Conservation (phyloP, 2,329 filamentous ascomycete genomes). For the Cadophora sp. region DNA sequence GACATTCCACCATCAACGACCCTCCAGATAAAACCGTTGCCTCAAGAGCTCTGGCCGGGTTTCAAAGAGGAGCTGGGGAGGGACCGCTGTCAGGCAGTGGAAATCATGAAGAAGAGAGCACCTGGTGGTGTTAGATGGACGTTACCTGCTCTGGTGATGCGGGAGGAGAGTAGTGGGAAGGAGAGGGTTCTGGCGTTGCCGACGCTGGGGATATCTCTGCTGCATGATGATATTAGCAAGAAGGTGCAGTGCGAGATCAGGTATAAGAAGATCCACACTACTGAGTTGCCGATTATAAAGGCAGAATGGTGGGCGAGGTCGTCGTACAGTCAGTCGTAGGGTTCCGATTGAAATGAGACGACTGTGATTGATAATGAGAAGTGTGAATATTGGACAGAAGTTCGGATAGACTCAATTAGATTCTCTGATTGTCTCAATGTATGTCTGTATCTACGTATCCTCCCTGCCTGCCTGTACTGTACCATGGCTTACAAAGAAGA, state of each 20-base stretch:
- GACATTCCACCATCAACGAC: not conserved
- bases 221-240: not conserved
- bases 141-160: slow-evolving; percentile 39
- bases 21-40: slow-evolving; percentile 34
- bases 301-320: not conserved
- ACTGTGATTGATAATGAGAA: not conserved
- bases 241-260: slow-evolving; percentile 36
- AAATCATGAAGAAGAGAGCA: slow-evolving; percentile 29
- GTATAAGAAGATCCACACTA: slow-evolving; percentile 40
- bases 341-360: no score
- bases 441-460: slow-evolving; percentile 9
- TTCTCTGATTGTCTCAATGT: slow-evolving; percentile 6
- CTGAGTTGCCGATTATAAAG: slow-evolving; percentile 8
- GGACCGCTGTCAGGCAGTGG: not conserved
- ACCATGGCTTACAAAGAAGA: slow-evolving; percentile 2
- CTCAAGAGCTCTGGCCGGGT: slow-evolving; percentile 27
- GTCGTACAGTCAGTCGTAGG: not conserved
- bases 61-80: slow-evolving; percentile 25
- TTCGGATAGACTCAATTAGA: not conserved
- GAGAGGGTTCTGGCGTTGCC: slow-evolving; percentile 40
- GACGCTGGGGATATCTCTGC: slow-evolving; percentile 33
- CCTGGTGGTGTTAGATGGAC: slow-evolving; percentile 40
- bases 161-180: slow-evolving; percentile 15
- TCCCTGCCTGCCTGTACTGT: not conserved
- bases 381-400: not conserved